Evolutionary conservation across 306 rosid species (phyloP).

Genomic region (Rosa rugosa): DNA sequence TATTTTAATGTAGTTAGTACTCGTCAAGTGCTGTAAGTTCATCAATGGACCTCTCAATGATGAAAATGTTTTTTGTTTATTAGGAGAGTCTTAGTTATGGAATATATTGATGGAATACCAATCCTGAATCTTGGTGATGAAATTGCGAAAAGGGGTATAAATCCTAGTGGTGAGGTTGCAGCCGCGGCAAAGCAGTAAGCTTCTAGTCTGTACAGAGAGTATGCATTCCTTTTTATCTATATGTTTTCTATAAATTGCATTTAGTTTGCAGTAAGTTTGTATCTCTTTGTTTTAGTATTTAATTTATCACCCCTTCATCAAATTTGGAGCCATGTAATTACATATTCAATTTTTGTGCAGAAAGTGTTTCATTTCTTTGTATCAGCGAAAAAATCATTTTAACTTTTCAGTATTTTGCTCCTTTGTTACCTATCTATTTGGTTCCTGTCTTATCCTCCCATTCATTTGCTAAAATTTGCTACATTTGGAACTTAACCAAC

Average conservation of each 20-base stretch:
- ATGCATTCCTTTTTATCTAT: conserved; percentile 3
- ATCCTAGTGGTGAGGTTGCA: conserved; percentile 76
- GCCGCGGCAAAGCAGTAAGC: conserved; percentile 85
- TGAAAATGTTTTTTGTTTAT: conserved; percentile 26
- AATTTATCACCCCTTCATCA: conserved; percentile 12
- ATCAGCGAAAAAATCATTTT: not conserved
- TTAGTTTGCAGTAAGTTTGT: conserved; percentile 2
- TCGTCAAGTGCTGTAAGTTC: conserved; percentile 14
- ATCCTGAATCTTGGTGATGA: conserved; percentile 91
- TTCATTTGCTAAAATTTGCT: not conserved
- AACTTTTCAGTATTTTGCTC: not conserved
- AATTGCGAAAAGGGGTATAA: conserved; percentile 83
- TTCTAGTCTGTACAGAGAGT: conserved; percentile 27
- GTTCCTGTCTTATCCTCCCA: not conserved
- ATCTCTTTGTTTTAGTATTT: not conserved
- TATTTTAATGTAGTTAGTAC: conserved; percentile 28
- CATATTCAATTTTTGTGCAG: not conserved
- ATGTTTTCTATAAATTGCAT: not conserved
- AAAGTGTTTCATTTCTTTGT: not conserved
- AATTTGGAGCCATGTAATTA: conserved; percentile 7
- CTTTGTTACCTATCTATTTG: not conserved
- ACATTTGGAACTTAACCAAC: not conserved
- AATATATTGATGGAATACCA: conserved; percentile 85
- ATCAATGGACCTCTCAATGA: conserved; percentile 28
- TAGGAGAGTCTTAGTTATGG: conserved; percentile 93